These are phyloP conservation scores for Sutorius australiensis DNA, from an alignment of 768 basidiomycete genomes.

Conservation along the genomic window DNA sequence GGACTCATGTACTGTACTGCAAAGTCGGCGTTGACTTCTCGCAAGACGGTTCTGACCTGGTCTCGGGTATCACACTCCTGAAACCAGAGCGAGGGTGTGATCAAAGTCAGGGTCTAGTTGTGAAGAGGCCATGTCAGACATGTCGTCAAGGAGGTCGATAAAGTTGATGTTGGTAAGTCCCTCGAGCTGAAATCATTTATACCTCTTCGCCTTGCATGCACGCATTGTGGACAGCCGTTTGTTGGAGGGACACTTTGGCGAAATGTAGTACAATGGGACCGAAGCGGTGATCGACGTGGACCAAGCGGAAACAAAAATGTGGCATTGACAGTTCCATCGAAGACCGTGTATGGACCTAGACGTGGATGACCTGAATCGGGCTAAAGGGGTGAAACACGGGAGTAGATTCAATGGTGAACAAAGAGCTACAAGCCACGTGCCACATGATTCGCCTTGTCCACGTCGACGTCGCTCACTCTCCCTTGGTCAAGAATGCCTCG, in stretches of 20 bases:
- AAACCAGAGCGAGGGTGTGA: no score
- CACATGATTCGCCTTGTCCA: no score
- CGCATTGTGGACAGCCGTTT: slow-evolving; percentile 3
- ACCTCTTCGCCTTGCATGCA: not conserved
- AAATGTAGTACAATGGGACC: not conserved
- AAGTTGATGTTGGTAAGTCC: not conserved
- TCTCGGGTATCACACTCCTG: not conserved
- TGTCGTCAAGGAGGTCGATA: not conserved
- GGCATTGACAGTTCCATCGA: not conserved
- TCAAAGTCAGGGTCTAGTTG: not conserved
- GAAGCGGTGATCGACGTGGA: not conserved
- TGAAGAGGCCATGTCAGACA: slow-evolving; percentile 4
- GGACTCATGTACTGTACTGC: slow-evolving; percentile 13
- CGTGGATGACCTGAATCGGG: not conserved
- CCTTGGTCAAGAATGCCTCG: slow-evolving; percentile 43
- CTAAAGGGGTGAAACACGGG: slow-evolving; percentile 1
- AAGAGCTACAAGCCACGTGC: not conserved
- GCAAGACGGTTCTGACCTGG: slow-evolving; percentile 3
- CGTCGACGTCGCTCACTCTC: slow-evolving; percentile 5
- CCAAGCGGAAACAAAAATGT: slow-evolving; percentile 10
- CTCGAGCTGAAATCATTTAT: slow-evolving; percentile 12
- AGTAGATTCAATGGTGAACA: slow-evolving; percentile 1
- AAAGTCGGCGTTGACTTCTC: slow-evolving; percentile 14
- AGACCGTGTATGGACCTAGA: not conserved
- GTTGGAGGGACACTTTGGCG: not conserved